Evolutionary conservation across 495 filamentous ascomycete species (phyloP).

Genomic region (Daldinia concentrica): DNA sequence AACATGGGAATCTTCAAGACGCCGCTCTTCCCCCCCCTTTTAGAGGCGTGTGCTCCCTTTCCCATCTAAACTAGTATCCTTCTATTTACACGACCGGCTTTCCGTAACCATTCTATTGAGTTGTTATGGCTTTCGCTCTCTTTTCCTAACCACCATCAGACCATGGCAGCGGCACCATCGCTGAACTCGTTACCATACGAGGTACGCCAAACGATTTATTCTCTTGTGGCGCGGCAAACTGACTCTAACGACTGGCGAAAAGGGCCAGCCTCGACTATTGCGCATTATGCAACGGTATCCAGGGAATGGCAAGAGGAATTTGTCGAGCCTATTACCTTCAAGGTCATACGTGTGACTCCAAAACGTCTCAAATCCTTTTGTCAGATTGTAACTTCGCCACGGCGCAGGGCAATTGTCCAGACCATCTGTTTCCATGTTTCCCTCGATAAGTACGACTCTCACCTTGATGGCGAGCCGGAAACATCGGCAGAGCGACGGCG

Average conservation of each 20-base stretch:
- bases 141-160: background rate
- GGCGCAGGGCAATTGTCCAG: constrained; percentile 34
- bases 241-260: constrained; percentile 14
- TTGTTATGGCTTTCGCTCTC: background rate
- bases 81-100: background rate
- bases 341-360: constrained; percentile 27
- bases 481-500: constrained; percentile 28
- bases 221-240: constrained; percentile 31
- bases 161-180: constrained; percentile 27
- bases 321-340: constrained; percentile 32
- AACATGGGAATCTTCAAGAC: constrained; percentile 35
- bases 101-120: background rate
- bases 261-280: constrained; percentile 5
- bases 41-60: background rate
- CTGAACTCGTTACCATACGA: constrained; percentile 41
- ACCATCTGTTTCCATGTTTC: constrained; percentile 35
- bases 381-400: constrained; percentile 25
- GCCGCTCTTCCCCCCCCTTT: constrained; percentile 1
- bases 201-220: constrained; percentile 39
- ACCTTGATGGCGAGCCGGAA: constrained; percentile 26
- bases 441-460: constrained; percentile 29
- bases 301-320: constrained; percentile 39
- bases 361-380: constrained; percentile 29
- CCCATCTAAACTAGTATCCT: constrained; percentile 15
- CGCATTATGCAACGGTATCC: constrained; percentile 32